Base-by-base conservation (phyloP, 2,329 filamentous ascomycete species). In the Neonectria magnoliae region DNA sequence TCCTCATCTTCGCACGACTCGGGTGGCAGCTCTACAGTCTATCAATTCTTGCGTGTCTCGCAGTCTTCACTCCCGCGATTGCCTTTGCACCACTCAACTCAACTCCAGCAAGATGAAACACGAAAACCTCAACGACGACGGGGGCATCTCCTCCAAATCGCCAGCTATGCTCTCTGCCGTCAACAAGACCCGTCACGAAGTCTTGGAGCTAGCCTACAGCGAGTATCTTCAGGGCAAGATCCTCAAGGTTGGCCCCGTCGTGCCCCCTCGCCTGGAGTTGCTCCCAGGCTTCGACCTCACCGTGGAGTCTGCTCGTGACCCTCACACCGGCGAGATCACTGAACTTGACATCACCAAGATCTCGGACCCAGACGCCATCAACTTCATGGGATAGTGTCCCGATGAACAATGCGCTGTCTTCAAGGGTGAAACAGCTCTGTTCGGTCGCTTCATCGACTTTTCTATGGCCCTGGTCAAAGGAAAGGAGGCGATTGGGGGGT, bases 321-420 rank as follows among this genome's bases (percentile, higher is more conserved):
- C 54, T 2, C 45, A 58, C 44, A 52, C 61, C 47, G 55, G 60
- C 18, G 38, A 62, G 2, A 18, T 68, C 11, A 55, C 52, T 13
- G 53, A 68, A 5, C 42, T 74, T 11, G 9, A 64, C 2, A 57
- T 73, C 42, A 29, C 8, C 13, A 70, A 62, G 5, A 27, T 54
- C 9, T 70, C 71, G 5, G 66, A 72, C 8, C 16, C 58, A 2
- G 31, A 33, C 5, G 65, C 60, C 13, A 59, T 72, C 10, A 74
- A 74, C 57, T 73, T 74, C 57, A 71, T 72, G 66, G 71, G 69
- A 3, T 74, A 66, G 54, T 60, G 47, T 27, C 22, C 54, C 13
- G 36, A 68, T 18, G 53, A 70, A 31, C 61, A 59, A 5, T 74
- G 71, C 10, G 36, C 72, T 4, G 66, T 68, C 1, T 74, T 74